These are phyloP conservation scores for Cytospora mali DNA, from an alignment of 2,329 filamentous ascomycete species.

Conservation along the genomic window DNA sequence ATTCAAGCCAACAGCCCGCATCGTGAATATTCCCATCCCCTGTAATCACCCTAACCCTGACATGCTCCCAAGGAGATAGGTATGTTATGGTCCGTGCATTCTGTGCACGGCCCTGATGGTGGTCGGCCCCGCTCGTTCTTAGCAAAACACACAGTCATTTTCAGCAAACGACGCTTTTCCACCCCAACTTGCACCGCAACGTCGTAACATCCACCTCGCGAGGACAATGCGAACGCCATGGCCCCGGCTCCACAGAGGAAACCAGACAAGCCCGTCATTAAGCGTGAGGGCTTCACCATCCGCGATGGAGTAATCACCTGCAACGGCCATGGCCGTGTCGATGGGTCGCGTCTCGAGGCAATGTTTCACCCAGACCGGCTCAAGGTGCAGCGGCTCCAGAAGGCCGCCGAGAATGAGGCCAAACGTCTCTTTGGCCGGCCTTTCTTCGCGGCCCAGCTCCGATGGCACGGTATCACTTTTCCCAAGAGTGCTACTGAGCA, in stretches of 20 bases:
- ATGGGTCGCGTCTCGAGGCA: slow-evolving; percentile 1
- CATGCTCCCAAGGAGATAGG: not conserved
- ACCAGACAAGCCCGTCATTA: slow-evolving; percentile 13
- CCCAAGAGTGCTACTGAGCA: not conserved
- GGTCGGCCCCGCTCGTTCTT: not conserved
- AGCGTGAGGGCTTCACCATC: slow-evolving; percentile 14
- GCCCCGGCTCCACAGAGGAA: not conserved
- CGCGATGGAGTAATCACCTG: not conserved
- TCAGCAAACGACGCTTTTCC: not conserved
- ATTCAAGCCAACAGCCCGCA: no score
- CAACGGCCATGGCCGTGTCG: not conserved
- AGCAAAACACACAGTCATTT: not conserved
- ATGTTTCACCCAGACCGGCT: slow-evolving; percentile 18
- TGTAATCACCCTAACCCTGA: not conserved
- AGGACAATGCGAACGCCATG: not conserved
- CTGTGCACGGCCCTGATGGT: not conserved
- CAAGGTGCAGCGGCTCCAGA: not conserved
- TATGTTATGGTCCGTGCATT: not conserved
- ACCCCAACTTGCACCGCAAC: not conserved
- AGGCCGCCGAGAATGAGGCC: not conserved
- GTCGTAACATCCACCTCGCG: not conserved
- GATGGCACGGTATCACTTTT: slow-evolving; percentile 7
- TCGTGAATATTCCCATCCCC: no score
- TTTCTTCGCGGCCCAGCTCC: not conserved
- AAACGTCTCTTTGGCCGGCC: not conserved